A percentile compares a stretch with the other conserved stretches of the same genome.
Conservation (phyloP, 192 early-diverging fungal species). For the Coemansia sp. region DNA sequence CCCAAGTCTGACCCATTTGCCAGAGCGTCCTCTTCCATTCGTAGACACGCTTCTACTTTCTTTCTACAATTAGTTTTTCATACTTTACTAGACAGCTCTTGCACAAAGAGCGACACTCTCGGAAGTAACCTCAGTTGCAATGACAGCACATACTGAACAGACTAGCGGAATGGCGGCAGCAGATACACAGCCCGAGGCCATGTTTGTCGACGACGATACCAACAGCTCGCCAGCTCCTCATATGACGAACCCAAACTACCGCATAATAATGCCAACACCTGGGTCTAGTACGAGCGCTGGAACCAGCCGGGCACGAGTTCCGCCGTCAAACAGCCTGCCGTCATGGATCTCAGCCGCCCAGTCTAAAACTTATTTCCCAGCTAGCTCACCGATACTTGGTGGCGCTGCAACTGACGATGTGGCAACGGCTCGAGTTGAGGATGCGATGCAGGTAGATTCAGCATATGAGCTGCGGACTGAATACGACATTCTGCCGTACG, state of each 20-base stretch:
- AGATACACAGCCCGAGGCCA: neutral
- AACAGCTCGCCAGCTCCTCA: constrained; percentile 25
- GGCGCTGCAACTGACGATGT: neutral
- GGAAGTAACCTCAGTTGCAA: neutral
- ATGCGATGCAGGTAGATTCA: constrained; percentile 7
- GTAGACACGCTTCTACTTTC: neutral
- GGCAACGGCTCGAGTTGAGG: neutral
- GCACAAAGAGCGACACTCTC: neutral
- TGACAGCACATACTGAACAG: neutral
- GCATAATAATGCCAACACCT: constrained; percentile 29
- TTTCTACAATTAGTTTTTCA: neutral
- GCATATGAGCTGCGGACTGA: constrained; percentile 41
- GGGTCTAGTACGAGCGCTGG: neutral
- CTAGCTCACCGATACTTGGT: constrained; percentile 26
- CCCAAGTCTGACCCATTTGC: neutral
- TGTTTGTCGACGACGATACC: neutral
- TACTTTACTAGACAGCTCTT: neutral
- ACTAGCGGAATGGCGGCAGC: neutral
- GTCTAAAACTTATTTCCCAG: constrained; percentile 35
- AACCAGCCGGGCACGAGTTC: neutral
- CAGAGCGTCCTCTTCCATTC: neutral
- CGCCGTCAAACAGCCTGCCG: constrained; percentile 13
- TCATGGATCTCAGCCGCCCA: constrained; percentile 29
- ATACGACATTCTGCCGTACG: constrained; percentile 58
- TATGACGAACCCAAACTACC: constrained; percentile 54